These are phyloP conservation scores for Batrachochytrium dendrobatidis DNA, from an alignment of 371 early-diverging fungal genomes.

Conservation along the genomic window DNA sequence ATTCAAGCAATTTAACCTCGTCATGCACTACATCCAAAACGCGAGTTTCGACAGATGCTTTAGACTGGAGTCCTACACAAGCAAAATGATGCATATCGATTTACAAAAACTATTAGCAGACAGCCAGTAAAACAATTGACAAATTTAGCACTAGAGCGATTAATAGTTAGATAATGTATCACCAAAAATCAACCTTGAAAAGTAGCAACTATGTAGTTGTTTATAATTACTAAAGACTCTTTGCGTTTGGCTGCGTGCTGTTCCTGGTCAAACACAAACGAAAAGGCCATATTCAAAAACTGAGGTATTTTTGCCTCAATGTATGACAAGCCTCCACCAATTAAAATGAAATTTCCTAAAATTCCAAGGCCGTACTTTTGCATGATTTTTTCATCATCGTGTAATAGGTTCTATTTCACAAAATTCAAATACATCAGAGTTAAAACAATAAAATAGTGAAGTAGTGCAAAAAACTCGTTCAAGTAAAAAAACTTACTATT, in stretches of 20 bases:
- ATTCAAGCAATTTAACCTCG: no score
- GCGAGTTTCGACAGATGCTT: no score
- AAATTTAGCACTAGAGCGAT: no score
- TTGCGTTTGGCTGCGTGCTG: conserved; percentile 13
- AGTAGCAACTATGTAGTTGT: conserved; percentile 27
- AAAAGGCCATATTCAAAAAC: conserved; percentile 30
- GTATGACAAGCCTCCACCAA: conserved; percentile 19
- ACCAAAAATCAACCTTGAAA: no score
- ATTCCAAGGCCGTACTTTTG: conserved; percentile 29
- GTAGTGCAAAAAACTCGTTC: no score
- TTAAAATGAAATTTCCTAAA: conserved; percentile 28
- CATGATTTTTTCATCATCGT: conserved; percentile 24
- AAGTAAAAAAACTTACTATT: neutral
- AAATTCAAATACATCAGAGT: neutral
- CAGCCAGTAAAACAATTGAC: no score
- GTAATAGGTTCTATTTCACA: conserved; percentile 12
- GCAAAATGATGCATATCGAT: no score
- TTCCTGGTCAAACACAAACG: conserved; percentile 17
- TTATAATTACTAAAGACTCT: conserved; percentile 24
- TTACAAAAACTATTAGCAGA: no score
- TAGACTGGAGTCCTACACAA: no score
- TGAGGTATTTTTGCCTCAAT: conserved; percentile 24
- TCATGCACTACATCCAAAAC: no score
- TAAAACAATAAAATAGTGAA: neutral
- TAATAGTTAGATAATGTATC: no score